Evolutionary conservation across 2,329 filamentous ascomycete species (phyloP).

Genomic region (Claviceps humidiphila): DNA sequence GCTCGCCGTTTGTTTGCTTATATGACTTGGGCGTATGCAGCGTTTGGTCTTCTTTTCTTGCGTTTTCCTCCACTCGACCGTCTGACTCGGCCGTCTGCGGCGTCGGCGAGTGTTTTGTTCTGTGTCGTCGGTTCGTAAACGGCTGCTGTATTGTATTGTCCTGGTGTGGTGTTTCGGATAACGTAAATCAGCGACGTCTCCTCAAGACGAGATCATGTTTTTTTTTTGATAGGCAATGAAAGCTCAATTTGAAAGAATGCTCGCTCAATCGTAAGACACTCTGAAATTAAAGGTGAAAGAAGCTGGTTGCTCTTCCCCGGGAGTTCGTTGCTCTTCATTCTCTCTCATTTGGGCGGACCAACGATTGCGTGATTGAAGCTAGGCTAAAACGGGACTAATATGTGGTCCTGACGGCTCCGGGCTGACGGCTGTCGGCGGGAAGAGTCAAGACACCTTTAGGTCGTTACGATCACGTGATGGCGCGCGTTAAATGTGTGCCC

Average conservation of each 20-base stretch:
- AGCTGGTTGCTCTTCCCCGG: slow-evolving; percentile 4
- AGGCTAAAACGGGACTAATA: slow-evolving; percentile 11
- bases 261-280: background rate
- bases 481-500: background rate
- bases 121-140: background rate
- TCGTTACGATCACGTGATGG: background rate
- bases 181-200: background rate
- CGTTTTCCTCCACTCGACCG: background rate
- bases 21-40: slow-evolving; percentile 3
- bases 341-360: slow-evolving; percentile 10
- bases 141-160: background rate
- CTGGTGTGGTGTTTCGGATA: background rate
- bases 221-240: slow-evolving; percentile 11
- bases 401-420: background rate
- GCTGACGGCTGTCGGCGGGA: too few species aligned
- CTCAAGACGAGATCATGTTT: slow-evolving; percentile 7
- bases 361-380: slow-evolving; percentile 21
- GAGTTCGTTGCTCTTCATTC: slow-evolving; percentile 10
- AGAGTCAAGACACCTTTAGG: background rate
- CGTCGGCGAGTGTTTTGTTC: background rate
- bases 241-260: slow-evolving; percentile 6
- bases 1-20: background rate
- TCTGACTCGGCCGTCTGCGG: background rate
- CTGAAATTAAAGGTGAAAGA: slow-evolving; percentile 11
- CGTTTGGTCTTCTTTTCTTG: slow-evolving; percentile 1